phyloP scores from a whole-genome alignment of 139 green algal genomes.

The Coelastrella sp. region DNA sequence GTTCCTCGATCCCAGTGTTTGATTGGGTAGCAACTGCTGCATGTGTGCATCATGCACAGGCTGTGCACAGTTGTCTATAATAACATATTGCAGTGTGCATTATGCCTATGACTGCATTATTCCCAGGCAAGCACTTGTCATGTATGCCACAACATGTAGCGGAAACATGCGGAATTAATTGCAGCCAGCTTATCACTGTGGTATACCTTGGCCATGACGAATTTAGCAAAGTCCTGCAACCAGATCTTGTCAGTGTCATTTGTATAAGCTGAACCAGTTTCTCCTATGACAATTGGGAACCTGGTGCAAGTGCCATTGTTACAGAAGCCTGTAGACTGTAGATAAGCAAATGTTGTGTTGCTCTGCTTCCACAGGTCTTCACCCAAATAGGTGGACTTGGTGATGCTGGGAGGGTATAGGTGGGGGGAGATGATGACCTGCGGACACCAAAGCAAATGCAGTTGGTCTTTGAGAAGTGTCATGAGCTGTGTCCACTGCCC shows the following conservation, averaged over 20 bases:
- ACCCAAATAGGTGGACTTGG: slow-evolving; percentile 28
- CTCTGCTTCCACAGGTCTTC: slow-evolving; percentile 37
- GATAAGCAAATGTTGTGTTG: slow-evolving; percentile 40
- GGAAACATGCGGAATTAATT: no score
- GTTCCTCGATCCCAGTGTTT: no score
- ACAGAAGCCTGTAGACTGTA: slow-evolving; percentile 30
- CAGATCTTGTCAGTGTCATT: slow-evolving; percentile 5
- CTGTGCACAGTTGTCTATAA: no score
- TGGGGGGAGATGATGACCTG: slow-evolving; percentile 33
- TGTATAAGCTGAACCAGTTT: slow-evolving; percentile 37
- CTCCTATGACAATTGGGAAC: slow-evolving; percentile 41
- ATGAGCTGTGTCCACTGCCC: not conserved
- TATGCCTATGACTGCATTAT: no score
- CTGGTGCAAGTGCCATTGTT: not conserved
- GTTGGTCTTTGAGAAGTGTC: not conserved
- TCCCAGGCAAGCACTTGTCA: no score
- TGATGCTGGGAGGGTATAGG: slow-evolving; percentile 45
- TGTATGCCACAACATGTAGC: not conserved
- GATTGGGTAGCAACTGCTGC: no score
- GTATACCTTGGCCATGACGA: not conserved
- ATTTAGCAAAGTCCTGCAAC: slow-evolving; percentile 45
- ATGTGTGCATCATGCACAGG: no score
- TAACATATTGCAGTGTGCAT: no score
- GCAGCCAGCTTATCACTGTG: not conserved
- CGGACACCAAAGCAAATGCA: not conserved